Base-by-base conservation (phyloP, 495 filamentous ascomycete species). In the Aspergillus coremiiformis region DNA sequence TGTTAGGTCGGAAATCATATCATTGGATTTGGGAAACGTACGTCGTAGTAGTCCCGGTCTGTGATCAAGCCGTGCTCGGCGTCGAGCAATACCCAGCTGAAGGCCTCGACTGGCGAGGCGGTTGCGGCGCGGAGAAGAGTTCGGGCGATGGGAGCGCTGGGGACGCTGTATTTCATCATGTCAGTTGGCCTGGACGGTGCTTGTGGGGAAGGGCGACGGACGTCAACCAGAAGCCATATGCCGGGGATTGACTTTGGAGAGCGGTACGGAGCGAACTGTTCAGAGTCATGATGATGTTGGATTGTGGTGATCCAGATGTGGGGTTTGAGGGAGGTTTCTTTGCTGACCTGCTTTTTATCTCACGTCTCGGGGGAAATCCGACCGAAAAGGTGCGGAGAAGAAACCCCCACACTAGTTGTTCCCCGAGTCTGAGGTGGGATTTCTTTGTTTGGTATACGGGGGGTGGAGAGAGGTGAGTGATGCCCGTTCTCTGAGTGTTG, bases 21-120 rank as follows among this genome's bases (percentile, higher is more conserved):
- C 33, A 56, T 20, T 20, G 20, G 17, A 5, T 19, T 3, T 20
- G 14, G 15, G 33, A n/a, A 1, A 15, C n/a, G 8, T 24, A 69
- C 67, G 41, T 70, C 67, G 30, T 70, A 70, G 44, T 70, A 70
- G 43, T 70, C 51, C 24, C 52, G 42, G 26, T 73, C 70, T 24
- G 63, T 61, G 29, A 73, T 73, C 54, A 87, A 84, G n/a, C 89
- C 89, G 66, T 94, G 88, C 62, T 90, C 86, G 39, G 78, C 84
- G 64, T 91, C 88, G 32, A 91, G 79, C 60, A 89, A 70, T 4
- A 90, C 81, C 85, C 86, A 91, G 67, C 66, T 69, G 54, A 69
- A 69, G 23, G 55, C 53, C 2, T 55, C 56, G 32, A 47, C 44
- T 5, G 61, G 48, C 14, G 59, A 65, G 10, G 56, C 56, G 6